Base-by-base conservation (phyloP, 768 basidiomycete species). In the Podaxis sp. region DNA sequence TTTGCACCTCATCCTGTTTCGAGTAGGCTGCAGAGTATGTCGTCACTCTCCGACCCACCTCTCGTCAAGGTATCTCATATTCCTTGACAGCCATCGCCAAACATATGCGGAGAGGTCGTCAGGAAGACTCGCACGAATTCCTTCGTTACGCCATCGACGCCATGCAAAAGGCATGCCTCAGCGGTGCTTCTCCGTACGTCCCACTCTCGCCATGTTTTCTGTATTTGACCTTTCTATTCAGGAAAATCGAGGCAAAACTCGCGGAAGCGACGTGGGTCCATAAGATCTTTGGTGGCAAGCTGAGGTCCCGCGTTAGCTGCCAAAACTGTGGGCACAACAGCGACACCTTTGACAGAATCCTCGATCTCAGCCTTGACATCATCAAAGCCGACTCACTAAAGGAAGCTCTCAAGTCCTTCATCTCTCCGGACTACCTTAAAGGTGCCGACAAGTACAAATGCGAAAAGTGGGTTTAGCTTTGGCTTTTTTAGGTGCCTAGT, bases 61-160 rank as follows among this genome's bases (percentile, higher is more conserved):
- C 57, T 24, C 46, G 28, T 38, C 4, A 59, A 38, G 28, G n/a
- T n/a, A 56, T 63, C 63, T 68, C 41, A 66, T 28, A 20, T 48
- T 68, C 49, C 60, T 26, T 54, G 49, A 10, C 64, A 98, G 95
- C 80, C 7, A 95, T 99, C 63, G 95, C 95, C 15, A 95, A 95
- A 73, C 88, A 93, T 69, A 87, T 98, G 86, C 86, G 89, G 46
- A 84, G 78, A 75, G 95, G 93, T n/a, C 80, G 94, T 67, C 97
- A 99, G 73, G 97, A 99, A 72, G 97, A 99, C 73, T 88, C 97
- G 8, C 97, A 99, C 72, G 97, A 99, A 75, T 99, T 99, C 71
- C 86, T 99, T 54, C 88, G 97, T 36, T 97, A 96, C 74, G 88
- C 89, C 20, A 87, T 98, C 33, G 97, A 99, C 69, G 90, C 89